A percentile compares a stretch with the other conserved stretches of the same genome.
Evolutionary conservation across 768 basidiomycete species (phyloP).

Genomic region (Gloeostereum incarnatum): DNA sequence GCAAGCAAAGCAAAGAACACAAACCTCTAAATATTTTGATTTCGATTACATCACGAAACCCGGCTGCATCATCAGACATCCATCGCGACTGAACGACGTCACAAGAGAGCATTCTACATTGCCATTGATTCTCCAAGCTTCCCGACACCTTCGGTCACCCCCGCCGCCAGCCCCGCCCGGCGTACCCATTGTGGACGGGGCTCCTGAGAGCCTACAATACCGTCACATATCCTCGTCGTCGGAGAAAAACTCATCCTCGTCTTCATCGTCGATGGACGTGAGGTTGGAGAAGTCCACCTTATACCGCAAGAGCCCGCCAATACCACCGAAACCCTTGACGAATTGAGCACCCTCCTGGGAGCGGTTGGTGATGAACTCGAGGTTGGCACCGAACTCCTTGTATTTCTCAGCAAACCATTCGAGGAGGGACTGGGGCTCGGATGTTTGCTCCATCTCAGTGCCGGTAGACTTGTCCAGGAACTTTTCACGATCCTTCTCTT

Average conservation of each 20-base stretch:
- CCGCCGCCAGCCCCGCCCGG: slow-evolving; percentile 53
- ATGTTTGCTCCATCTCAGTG: slow-evolving; percentile 86
- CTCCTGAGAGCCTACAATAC: slow-evolving; percentile 80
- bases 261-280: slow-evolving; percentile 60
- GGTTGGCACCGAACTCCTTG: slow-evolving; percentile 92
- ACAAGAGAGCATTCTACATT: too few species aligned
- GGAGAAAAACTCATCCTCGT: slow-evolving; percentile 82
- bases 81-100: too few species aligned
- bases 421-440: slow-evolving; percentile 78
- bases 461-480: slow-evolving; percentile 94
- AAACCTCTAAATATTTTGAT: too few species aligned
- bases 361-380: slow-evolving; percentile 93
- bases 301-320: slow-evolving; percentile 92
- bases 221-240: slow-evolving; percentile 79
- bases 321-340: slow-evolving; percentile 97
- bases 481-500: slow-evolving; percentile 90
- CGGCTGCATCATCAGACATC: too few species aligned
- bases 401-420: slow-evolving; percentile 99
- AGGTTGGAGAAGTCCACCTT: slow-evolving; percentile 94
- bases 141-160: too few species aligned
- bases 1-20: too few species aligned
- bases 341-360: slow-evolving; percentile 98
- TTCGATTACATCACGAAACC: too few species aligned
- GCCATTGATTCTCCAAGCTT: too few species aligned
- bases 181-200: slow-evolving; percentile 57